Evolutionary conservation across 2,329 filamentous ascomycete species (phyloP).

Genomic region (Diaporthe vaccinii): DNA sequence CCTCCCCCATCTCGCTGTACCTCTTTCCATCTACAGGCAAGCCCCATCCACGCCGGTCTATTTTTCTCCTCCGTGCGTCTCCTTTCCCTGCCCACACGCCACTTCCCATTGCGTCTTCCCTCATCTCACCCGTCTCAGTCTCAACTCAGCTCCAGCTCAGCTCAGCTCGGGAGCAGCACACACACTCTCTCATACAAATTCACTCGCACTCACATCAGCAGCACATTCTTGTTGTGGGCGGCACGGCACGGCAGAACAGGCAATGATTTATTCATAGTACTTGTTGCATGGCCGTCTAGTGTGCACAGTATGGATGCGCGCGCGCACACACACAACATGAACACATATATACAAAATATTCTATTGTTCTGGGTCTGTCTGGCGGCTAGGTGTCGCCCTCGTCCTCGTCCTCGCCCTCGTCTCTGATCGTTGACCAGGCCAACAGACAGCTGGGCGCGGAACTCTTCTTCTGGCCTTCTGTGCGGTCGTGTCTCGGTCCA

Average conservation of each 20-base stretch:
- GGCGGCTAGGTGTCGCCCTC: neutral
- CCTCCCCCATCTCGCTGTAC: conserved; percentile 9
- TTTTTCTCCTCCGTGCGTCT: conserved; percentile 22
- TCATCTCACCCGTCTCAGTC: conserved; percentile 26
- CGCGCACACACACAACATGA: neutral
- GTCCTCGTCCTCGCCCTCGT: neutral
- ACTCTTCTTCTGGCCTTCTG: neutral
- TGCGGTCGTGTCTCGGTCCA: conserved; percentile 19
- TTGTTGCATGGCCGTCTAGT: neutral
- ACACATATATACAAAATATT: neutral
- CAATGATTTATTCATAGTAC: conserved; percentile 18
- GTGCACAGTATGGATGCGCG: conserved; percentile 9
- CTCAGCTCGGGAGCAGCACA: conserved; percentile 1
- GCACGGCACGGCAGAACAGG: conserved; percentile 25
- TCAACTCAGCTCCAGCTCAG: conserved; percentile 33
- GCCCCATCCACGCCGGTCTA: conserved; percentile 21
- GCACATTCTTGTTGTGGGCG: conserved; percentile 14
- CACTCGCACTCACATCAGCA: neutral
- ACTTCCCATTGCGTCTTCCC: conserved; percentile 26
- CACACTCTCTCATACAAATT: neutral
- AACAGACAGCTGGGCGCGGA: neutral
- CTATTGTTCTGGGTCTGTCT: neutral
- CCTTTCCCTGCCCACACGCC: conserved; percentile 6
- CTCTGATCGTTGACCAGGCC: neutral
- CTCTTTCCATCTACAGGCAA: conserved; percentile 28